Evolutionary conservation across 2,329 filamentous ascomycete genomes (phyloP), one percentile per base, ranked within the genome.

Genomic region (Phoma sp.): DNA sequence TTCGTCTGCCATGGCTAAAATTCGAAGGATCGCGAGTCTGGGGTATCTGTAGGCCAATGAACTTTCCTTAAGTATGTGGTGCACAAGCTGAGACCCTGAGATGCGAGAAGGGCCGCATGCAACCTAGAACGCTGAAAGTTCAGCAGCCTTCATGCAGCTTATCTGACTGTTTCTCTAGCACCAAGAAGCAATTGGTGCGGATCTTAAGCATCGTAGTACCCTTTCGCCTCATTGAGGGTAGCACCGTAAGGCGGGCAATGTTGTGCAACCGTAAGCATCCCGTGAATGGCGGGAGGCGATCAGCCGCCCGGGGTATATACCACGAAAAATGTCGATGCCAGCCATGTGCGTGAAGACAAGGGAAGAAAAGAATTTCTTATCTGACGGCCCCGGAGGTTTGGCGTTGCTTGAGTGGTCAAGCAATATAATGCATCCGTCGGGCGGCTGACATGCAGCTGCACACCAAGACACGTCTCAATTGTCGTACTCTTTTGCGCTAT

Each of bases 341-440:
- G 44, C 57, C 36, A 62, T 49, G 32, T 49, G 50, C 46, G 47
- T 41, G 29, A 41, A 29, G 32, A 40, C 47, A 14, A 25, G 29
- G 40, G 13, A n/a, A 32, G 18, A 49, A 41, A 54, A 45, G 13
- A 32, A 14, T 29, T 30, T 41, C 52, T 54, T 45, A 54, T 49
- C 52, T 49, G 40, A 49, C 46, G 40, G n/a, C 29, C 22, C 48
- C 45, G 23, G 52, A 23, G 36, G 7, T 49, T 54, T 54, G 52
- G 46, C 52, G 52, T 54, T 48, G 60, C 60, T 64, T 62, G 56
- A 58, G 48, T 62, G 59, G 61, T 45, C 47, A 60, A 55, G 55
- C 58, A 52, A 54, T 42, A 39, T 58, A 57, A 49, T 55, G 49
- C 56, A 57, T 61, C 55, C 55, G 47, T 45, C 49, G 50, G 27